Evolutionary conservation across 768 basidiomycete genomes (phyloP).

Genomic region (Dioszegia hungarica): DNA sequence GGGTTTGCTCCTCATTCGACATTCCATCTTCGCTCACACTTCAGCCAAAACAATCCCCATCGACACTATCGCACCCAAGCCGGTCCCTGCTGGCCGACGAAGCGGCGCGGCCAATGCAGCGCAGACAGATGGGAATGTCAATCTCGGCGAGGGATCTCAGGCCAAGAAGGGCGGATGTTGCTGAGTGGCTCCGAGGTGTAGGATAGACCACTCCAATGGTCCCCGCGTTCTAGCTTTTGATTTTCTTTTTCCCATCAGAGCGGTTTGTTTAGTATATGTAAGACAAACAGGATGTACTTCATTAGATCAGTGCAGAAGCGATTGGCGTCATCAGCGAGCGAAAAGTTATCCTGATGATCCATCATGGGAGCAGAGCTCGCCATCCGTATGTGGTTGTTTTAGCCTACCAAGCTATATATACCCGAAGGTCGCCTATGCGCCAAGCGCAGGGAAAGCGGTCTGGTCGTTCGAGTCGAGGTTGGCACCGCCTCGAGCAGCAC

Average conservation of each 20-base stretch:
- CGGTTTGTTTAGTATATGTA: too few species aligned
- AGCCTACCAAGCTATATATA: too few species aligned
- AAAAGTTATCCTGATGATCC: too few species aligned
- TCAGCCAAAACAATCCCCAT: constrained; percentile 82
- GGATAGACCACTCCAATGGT: too few species aligned
- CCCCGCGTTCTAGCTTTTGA: too few species aligned
- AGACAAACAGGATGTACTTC: too few species aligned
- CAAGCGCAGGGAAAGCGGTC: constrained; percentile 80
- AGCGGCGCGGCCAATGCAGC: constrained; percentile 19
- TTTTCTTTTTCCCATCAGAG: not conserved
- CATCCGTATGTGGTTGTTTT: not conserved
- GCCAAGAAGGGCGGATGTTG: constrained; percentile 48
- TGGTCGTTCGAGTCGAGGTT: constrained; percentile 73
- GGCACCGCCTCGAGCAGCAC: constrained; percentile 40
- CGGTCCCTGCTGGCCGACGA: constrained; percentile 52
- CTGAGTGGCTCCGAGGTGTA: constrained; percentile 1
- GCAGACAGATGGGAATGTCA: constrained; percentile 28
- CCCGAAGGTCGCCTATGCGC: constrained; percentile 14
- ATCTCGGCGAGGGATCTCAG: constrained; percentile 44
- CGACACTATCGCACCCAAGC: constrained; percentile 82
- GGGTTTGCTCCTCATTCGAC: constrained; percentile 34
- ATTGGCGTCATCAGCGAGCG: too few species aligned
- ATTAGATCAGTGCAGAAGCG: too few species aligned
- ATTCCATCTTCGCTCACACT: not conserved
- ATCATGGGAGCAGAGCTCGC: not conserved